Base-by-base conservation (phyloP, 2,329 filamentous ascomycete genomes). In the Xylaria digitata region DNA sequence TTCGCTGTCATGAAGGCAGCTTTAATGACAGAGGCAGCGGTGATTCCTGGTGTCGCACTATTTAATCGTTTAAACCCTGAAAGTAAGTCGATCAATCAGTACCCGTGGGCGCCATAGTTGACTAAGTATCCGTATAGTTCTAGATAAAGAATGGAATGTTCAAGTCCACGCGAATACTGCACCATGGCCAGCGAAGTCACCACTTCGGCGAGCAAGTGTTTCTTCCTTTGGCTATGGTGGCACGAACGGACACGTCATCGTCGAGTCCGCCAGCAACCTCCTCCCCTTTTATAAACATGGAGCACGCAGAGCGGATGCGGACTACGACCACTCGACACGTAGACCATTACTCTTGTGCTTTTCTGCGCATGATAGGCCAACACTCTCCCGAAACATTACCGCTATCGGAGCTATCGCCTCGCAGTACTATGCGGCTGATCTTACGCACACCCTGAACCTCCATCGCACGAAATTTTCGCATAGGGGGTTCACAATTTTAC, bases 141-240 rank as follows among this genome's bases (percentile, higher is more conserved):
- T 65, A 34, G 70, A 62, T 43, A 61, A 73, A 9, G 70, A 71
- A 9, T 74, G 69, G 69, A 61, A 72, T 19, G 66, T 73, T 7
- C 66, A 60, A 37, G 68, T 74, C 1, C 61, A 37, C 61, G 71
- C 54, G 8, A 52, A 74, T 9, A 69, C 70, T 4, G 60, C 50
- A 1, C 62, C 66, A 0, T 74, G 68, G 69, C 72, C 73, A 1
- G 49, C 49, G 15, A 62, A 69, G 8, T 67, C 65, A 21, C 57
- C 52, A 3, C 56, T 70, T 15, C 63, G 65, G 1, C 59, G 73
- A 42, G 67, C 66, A 8, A 69, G 67, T 17, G 63, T 75, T 6
- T 73, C 67, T 48, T 70, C 61, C 1, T 74, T 70, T 55, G 71
- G 72, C 5, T 74, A 73, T 26, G 71, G 72, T 46, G 68, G 65